Evolutionary conservation across 805 yeast genomes (phyloP).

Genomic region (Metschnikowia cubensis): DNA sequence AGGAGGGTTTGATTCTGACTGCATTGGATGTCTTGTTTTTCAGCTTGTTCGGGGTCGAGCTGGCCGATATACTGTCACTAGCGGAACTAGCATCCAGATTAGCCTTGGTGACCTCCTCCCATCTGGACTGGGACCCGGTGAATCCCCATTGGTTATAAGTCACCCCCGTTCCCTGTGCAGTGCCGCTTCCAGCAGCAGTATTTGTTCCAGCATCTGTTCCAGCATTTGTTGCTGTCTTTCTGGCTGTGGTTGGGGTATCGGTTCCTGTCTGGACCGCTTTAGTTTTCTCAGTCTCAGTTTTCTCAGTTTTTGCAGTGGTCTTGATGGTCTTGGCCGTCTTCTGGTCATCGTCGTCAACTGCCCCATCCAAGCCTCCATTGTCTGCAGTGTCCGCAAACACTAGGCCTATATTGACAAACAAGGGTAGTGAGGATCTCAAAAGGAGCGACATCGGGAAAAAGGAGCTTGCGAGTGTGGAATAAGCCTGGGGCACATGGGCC

Average conservation of each 20-base stretch:
- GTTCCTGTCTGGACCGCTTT: not conserved
- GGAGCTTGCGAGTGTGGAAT: not conserved
- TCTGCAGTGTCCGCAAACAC: conserved; percentile 9
- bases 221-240: not conserved
- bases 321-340: not conserved
- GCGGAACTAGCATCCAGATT: not conserved
- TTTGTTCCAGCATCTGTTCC: not conserved
- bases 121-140: conserved; percentile 35
- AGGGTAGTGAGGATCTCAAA: conserved; percentile 9
- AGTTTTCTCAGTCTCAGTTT: not conserved
- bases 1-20: not conserved
- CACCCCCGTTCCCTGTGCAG: conserved; percentile 10
- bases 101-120: conserved; percentile 24
- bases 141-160: conserved; percentile 42
- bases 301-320: not conserved
- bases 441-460: conserved; percentile 10
- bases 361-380: conserved; percentile 16
- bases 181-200: conserved; percentile 4
- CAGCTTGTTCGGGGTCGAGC: conserved; percentile 5
- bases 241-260: not conserved
- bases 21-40: conserved; percentile 6
- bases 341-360: conserved; percentile 1
- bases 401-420: conserved; percentile 10
- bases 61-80: conserved; percentile 6
- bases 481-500: not conserved